phyloP scores from a whole-genome alignment of 2,329 filamentous ascomycete species.

The Phoma sp. region DNA sequence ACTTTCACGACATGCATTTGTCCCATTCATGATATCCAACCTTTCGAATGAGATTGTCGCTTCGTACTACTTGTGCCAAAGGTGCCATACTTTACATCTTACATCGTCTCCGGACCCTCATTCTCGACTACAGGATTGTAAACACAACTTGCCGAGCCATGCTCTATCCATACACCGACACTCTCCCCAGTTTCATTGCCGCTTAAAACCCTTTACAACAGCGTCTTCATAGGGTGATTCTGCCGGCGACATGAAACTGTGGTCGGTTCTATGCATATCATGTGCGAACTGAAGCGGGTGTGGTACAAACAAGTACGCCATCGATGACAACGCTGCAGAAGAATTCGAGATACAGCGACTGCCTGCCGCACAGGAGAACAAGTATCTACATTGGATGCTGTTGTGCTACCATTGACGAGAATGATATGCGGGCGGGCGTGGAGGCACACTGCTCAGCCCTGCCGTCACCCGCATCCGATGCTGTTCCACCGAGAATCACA shows the following conservation, averaged over 20 bases:
- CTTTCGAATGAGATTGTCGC: neutral
- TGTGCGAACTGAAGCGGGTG: neutral
- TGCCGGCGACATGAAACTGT: slow-evolving; percentile 7
- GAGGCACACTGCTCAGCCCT: neutral
- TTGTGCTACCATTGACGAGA: slow-evolving; percentile 5
- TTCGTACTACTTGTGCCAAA: neutral
- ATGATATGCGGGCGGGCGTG: neutral
- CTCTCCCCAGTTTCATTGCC: neutral
- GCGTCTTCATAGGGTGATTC: neutral
- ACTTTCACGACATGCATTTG: neutral
- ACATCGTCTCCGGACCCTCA: too few relatives aligned
- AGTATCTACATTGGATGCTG: neutral
- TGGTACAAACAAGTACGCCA: slow-evolving; percentile 8
- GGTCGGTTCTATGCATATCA: neutral
- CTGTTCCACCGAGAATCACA: too few relatives aligned
- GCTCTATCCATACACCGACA: neutral
- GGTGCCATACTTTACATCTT: too few relatives aligned
- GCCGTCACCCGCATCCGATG: too few relatives aligned
- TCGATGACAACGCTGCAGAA: neutral
- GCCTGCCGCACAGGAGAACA: neutral
- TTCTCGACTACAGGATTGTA: too few relatives aligned
- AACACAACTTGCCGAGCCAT: neutral
- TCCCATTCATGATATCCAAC: neutral
- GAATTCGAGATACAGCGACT: neutral
- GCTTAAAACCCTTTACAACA: neutral